These are phyloP conservation scores for Ilex aquifolium DNA, from an alignment of 257 asterid species.

Conservation along the genomic window DNA sequence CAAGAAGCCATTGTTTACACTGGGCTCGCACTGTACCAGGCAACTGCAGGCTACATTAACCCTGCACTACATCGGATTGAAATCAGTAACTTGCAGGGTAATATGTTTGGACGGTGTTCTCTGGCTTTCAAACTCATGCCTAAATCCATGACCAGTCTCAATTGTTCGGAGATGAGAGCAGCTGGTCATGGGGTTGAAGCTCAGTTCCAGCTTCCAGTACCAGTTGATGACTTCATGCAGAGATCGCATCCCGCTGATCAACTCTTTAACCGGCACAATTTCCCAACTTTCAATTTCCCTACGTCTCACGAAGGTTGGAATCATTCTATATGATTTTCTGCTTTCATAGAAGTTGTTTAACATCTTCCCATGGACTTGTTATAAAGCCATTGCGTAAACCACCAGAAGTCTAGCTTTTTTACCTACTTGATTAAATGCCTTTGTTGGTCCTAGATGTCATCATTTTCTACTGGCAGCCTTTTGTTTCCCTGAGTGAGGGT, in stretches of 20 bases:
- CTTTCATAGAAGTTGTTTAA: constrained; percentile 10
- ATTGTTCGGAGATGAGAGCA: constrained; percentile 91
- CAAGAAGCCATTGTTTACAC: constrained; percentile 87
- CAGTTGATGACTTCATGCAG: constrained; percentile 96
- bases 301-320: constrained; percentile 75
- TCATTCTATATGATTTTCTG: constrained; percentile 16
- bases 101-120: constrained; percentile 71
- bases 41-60: constrained; percentile 87
- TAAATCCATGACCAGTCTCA: constrained; percentile 78
- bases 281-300: constrained; percentile 52
- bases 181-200: constrained; percentile 98
- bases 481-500: too few relatives aligned
- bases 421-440: too few relatives aligned
- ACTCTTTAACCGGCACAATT: constrained; percentile 57
- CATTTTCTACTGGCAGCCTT: too few relatives aligned
- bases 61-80: constrained; percentile 75
- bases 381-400: neutral
- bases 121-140: constrained; percentile 93
- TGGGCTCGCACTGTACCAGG: constrained; percentile 92
- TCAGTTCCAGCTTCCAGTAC: constrained; percentile 85
- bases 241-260: constrained; percentile 65
- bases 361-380: constrained; percentile 3
- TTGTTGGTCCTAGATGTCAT: too few relatives aligned
- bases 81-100: constrained; percentile 50
- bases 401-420: too few relatives aligned